Percentiles rank a stretch among this genome's conserved stretches.
phyloP scores from a whole-genome alignment of 495 filamentous ascomycete genomes.

The Pseudomonodictys pantanalensis region DNA sequence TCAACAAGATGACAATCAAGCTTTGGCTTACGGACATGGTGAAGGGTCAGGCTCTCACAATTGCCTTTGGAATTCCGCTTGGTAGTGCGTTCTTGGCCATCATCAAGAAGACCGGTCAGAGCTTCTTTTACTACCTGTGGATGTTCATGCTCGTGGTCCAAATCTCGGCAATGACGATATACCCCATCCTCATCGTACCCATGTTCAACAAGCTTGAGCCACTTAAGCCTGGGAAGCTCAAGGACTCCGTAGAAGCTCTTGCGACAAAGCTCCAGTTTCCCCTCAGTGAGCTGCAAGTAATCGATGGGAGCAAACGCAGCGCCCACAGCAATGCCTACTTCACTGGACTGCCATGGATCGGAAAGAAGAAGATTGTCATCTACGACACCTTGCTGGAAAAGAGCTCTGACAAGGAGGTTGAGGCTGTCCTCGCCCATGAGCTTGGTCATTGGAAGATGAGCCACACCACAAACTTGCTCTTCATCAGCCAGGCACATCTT shows the following conservation, averaged over 20 bases:
- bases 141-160: constrained; percentile 83
- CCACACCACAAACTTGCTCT: constrained; percentile 90
- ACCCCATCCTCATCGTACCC: constrained; percentile 89
- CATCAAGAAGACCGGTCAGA: constrained; percentile 81
- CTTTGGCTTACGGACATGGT: constrained; percentile 89
- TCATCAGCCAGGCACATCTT: constrained; percentile 74
- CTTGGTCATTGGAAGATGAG: constrained; percentile 95
- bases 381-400: constrained; percentile 97
- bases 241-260: constrained; percentile 81
- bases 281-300: constrained; percentile 84
- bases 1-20: constrained; percentile 93
- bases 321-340: constrained; percentile 99
- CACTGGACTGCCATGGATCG: constrained; percentile 84
- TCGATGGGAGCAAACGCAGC: constrained; percentile 95
- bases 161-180: constrained; percentile 91
- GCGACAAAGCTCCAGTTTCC: constrained; percentile 87
- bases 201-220: constrained; percentile 98
- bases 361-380: constrained; percentile 98
- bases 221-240: constrained; percentile 78
- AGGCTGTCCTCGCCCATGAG: constrained; percentile 92
- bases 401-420: constrained; percentile 84
- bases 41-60: constrained; percentile 79
- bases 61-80: constrained; percentile 78
- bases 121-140: constrained; percentile 98
- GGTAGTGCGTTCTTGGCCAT: constrained; percentile 88